A percentile compares a stretch with the other conserved stretches of the same genome.
phyloP scores from a whole-genome alignment of 1,284 basidiomycete genomes.

The Ustilago cynodontis region DNA sequence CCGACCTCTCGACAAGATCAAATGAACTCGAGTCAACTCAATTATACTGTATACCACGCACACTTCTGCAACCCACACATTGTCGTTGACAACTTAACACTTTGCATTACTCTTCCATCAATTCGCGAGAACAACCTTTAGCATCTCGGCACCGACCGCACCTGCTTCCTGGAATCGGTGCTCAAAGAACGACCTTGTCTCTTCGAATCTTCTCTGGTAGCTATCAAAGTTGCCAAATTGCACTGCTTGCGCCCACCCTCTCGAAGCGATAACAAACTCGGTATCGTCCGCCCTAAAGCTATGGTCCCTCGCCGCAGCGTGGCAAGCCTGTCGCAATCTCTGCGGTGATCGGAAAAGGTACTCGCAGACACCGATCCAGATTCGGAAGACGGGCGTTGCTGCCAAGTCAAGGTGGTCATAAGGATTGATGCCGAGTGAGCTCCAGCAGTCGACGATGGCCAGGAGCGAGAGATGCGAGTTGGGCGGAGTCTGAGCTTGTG shows the following conservation, averaged over 20 bases:
- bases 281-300: constrained; percentile 88
- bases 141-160: constrained; percentile 87
- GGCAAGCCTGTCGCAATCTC: constrained; percentile 57
- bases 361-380: constrained; percentile 98
- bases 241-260: constrained; percentile 85
- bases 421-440: constrained; percentile 85
- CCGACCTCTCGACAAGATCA: constrained; percentile 56
- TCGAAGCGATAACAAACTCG: constrained; percentile 91
- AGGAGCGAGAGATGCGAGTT: constrained; percentile 97
- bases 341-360: constrained; percentile 83
- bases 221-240: constrained; percentile 91
- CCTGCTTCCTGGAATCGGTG: constrained; percentile 87
- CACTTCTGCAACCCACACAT: neutral
- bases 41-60: neutral
- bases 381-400: constrained; percentile 93
- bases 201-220: constrained; percentile 84
- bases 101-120: neutral
- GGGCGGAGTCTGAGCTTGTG: constrained; percentile 67
- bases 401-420: constrained; percentile 92
- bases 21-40: constrained; percentile 13
- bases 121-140: constrained; percentile 77
- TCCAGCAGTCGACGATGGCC: constrained; percentile 99
- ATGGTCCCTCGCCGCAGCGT: constrained; percentile 81
- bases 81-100: neutral
- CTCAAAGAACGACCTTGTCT: constrained; percentile 85